phyloP scores from a whole-genome alignment of 106 monocot genomes.

The Allium sativum region DNA sequence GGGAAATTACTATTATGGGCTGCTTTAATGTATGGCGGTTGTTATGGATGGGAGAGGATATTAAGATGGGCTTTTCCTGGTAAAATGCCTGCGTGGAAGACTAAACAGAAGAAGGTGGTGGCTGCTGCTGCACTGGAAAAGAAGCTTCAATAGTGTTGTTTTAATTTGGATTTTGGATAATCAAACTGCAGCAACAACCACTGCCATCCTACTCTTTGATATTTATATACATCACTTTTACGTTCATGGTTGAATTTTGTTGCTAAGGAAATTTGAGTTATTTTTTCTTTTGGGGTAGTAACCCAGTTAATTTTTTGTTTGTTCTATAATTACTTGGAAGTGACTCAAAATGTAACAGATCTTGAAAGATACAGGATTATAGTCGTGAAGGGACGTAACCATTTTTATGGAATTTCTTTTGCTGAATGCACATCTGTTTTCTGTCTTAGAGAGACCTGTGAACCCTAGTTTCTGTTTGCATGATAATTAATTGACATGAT shows the following conservation, averaged over 20 bases:
- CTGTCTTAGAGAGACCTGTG: no score
- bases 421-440: no score
- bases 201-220: background rate
- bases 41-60: slow-evolving; percentile 86
- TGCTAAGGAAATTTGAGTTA: background rate
- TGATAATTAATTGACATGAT: no score
- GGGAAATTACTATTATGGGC: slow-evolving; percentile 71
- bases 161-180: background rate
- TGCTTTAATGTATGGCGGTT: slow-evolving; percentile 64
- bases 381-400: no score
- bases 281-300: no score
- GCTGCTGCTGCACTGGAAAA: slow-evolving; percentile 37
- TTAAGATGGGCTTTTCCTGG: slow-evolving; percentile 84
- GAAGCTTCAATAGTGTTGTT: slow-evolving; percentile 30
- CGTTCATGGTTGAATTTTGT: background rate
- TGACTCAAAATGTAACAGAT: no score
- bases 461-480: no score
- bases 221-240: background rate
- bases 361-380: no score
- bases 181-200: background rate
- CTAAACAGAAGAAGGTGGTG: slow-evolving; percentile 47
- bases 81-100: slow-evolving; percentile 69
- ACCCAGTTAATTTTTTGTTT: no score
- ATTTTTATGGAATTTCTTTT: no score
- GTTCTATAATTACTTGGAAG: no score